phyloP scores from a whole-genome alignment of 805 yeast genomes.

The Tetrapisispora nanseiensis region DNA sequence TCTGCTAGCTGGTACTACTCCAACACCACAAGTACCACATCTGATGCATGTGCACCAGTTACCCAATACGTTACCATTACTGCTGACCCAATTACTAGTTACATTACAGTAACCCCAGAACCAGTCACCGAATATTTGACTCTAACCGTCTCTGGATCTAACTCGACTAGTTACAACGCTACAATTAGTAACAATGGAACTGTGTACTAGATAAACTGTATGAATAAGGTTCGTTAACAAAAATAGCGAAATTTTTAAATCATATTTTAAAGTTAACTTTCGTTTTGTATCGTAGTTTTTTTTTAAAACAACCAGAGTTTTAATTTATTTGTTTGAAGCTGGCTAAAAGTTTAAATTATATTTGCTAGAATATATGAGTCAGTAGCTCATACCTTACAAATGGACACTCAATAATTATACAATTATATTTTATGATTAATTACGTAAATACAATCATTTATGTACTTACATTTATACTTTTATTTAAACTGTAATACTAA shows the following conservation, averaged over 20 bases:
- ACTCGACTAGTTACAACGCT: not conserved
- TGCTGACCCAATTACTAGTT: constrained; percentile 10
- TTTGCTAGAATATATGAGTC: no score
- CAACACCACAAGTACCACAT: not conserved
- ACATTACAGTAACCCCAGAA: constrained; percentile 10
- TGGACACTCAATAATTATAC: not conserved
- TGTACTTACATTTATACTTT: not conserved
- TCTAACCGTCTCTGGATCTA: constrained; percentile 2
- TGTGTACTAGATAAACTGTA: not conserved
- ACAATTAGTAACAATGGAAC: not conserved
- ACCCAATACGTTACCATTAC: constrained; percentile 14
- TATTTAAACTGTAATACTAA: not conserved
- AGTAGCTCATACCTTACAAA: not conserved
- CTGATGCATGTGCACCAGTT: constrained; percentile 5
- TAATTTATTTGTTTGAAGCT: not conserved
- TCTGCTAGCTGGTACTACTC: not conserved
- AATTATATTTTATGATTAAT: not conserved
- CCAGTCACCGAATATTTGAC: constrained; percentile 5
- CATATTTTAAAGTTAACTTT: not conserved
- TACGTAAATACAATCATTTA: not conserved
- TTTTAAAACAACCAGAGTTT: not conserved
- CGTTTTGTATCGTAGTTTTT: not conserved
- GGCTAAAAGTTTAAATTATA: not conserved
- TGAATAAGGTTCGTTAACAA: not conserved
- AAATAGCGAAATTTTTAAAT: no score